Percentiles rank a stretch among this genome's conserved stretches.
phyloP scores from a whole-genome alignment of 768 basidiomycete species.

The Leucosporidium scottii region DNA sequence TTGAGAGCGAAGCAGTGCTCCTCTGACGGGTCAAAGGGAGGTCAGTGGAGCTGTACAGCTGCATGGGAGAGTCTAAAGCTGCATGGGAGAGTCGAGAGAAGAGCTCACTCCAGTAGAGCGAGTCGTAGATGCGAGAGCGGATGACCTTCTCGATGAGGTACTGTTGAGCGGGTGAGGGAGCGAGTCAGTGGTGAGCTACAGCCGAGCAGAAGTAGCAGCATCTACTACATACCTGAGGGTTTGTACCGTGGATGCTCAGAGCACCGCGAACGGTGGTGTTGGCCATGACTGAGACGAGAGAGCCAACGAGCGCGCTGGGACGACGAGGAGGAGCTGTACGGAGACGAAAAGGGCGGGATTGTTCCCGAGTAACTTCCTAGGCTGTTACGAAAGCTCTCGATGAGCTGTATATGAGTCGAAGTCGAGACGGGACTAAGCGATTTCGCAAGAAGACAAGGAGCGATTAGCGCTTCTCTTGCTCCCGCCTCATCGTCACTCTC shows the following conservation, averaged over 20 bases:
- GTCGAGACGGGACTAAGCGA: too few relatives aligned
- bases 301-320: neutral
- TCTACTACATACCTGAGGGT: slow-evolving; percentile 66
- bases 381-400: neutral
- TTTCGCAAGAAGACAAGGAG: neutral
- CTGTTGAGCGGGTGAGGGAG: slow-evolving; percentile 2
- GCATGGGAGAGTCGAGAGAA: neutral
- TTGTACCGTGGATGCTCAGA: slow-evolving; percentile 73
- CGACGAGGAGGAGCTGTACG: neutral
- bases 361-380: neutral
- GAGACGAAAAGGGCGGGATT: neutral
- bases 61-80: neutral
- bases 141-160: slow-evolving; percentile 89
- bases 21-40: slow-evolving; percentile 41
- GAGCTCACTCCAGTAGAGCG: slow-evolving; percentile 65
- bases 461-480: neutral
- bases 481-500: neutral
- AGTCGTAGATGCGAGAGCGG: slow-evolving; percentile 91
- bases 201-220: neutral
- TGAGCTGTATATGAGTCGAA: neutral
- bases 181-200: neutral
- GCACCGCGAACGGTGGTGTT: slow-evolving; percentile 1
- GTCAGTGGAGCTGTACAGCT: neutral
- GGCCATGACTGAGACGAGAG: neutral
- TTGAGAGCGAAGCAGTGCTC: slow-evolving; percentile 97